A percentile compares a stretch with the other conserved stretches of the same genome.
phyloP scores from a whole-genome alignment of 495 filamentous ascomycete species.

The Annulohypoxylon nitens region DNA sequence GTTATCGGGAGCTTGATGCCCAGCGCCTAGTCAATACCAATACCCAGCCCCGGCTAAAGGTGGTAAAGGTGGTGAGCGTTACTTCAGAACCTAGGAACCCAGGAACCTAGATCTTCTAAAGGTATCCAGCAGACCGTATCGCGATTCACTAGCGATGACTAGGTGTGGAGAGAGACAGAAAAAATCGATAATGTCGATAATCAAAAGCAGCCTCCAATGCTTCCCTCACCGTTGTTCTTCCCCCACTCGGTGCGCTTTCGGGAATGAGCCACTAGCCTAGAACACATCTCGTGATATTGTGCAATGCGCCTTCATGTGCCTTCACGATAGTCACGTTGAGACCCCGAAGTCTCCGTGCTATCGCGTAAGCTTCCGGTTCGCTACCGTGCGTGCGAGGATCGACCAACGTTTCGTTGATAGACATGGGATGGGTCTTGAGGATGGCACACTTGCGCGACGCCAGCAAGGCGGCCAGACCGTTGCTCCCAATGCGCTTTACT shows the following conservation, averaged over 20 bases:
- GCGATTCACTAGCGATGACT: constrained; percentile 28
- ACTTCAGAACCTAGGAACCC: not conserved
- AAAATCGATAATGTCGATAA: constrained; percentile 3
- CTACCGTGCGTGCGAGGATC: constrained; percentile 38
- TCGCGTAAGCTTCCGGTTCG: constrained; percentile 50
- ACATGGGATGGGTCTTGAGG: constrained; percentile 35
- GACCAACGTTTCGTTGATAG: constrained; percentile 33
- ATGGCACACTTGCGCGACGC: constrained; percentile 39
- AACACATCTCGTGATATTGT: constrained; percentile 49
- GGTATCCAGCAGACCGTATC: constrained; percentile 32
- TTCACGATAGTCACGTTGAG: constrained; percentile 38
- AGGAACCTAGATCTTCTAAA: not conserved
- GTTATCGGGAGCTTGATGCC: constrained; percentile 37
- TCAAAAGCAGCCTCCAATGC: constrained; percentile 33
- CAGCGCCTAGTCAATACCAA: not conserved
- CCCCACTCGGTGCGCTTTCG: constrained; percentile 45
- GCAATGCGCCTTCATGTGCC: constrained; percentile 37
- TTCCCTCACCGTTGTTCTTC: constrained; percentile 41
- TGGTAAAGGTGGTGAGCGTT: not conserved
- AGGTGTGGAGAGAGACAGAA: constrained; percentile 12
- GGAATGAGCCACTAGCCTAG: constrained; percentile 42
- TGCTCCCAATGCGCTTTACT: constrained; percentile 41
- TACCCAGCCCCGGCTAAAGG: constrained; percentile 5
- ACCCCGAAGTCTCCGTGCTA: constrained; percentile 35
- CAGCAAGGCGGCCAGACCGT: constrained; percentile 43